phyloP scores from a whole-genome alignment of 345 rosid species.

The Brassica carinata region DNA sequence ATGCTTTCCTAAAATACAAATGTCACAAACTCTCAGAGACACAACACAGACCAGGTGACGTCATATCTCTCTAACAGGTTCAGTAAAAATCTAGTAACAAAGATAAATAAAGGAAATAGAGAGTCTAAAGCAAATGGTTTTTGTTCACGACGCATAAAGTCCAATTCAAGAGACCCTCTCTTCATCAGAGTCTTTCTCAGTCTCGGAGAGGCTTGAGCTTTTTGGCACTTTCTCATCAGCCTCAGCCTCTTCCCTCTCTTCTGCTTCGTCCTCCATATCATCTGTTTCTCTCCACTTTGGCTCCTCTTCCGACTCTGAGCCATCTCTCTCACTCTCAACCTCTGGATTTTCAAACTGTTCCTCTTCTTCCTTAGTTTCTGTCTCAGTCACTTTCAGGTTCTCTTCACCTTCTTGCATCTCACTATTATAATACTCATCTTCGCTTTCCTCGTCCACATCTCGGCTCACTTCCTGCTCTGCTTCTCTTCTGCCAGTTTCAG shows the following conservation, averaged over 20 bases:
- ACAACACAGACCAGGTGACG: neutral
- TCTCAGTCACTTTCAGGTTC: neutral
- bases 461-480: conserved; percentile 31
- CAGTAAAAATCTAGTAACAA: conserved; percentile 23
- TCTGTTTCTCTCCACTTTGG: conserved; percentile 42
- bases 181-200: conserved; percentile 18
- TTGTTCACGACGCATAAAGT: conserved; percentile 18
- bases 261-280: conserved; percentile 30
- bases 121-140: conserved; percentile 5
- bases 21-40: neutral
- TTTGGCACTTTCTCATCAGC: conserved; percentile 16
- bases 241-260: conserved; percentile 3
- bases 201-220: neutral
- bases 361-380: conserved; percentile 32
- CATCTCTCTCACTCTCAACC: conserved; percentile 32
- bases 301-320: conserved; percentile 33
- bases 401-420: conserved; percentile 26
- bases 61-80: conserved; percentile 1
- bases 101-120: neutral
- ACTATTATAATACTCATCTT: conserved; percentile 14
- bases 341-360: conserved; percentile 18
- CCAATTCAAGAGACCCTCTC: conserved; percentile 5
- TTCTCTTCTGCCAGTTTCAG: conserved; percentile 33
- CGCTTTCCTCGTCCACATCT: conserved; percentile 25
- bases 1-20: conserved; percentile 1